Conservation (phyloP, 2,329 filamentous ascomycete genomes). For the Penicillium corylophilum region DNA sequence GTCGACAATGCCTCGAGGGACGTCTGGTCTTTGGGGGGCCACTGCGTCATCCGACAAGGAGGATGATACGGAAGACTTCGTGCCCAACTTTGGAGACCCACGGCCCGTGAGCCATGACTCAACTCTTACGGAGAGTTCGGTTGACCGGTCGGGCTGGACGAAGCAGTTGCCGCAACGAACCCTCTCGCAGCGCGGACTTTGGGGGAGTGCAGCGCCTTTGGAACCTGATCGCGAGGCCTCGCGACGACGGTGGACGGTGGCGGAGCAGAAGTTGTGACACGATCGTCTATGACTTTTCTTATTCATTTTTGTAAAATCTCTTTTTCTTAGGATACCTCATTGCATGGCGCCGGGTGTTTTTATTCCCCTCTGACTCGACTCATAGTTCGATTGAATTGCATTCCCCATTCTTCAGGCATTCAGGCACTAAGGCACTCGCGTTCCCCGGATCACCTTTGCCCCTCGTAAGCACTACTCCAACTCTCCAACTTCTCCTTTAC, state of each 20-base stretch:
- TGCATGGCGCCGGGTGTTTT: conserved; percentile 22
- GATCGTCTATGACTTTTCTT: neutral
- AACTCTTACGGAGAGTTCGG: conserved; percentile 1
- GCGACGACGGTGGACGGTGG: conserved; percentile 41
- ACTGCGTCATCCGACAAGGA: conserved; percentile 19
- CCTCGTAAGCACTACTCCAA: conserved; percentile 11
- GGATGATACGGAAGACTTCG: conserved; percentile 28
- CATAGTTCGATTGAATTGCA: neutral
- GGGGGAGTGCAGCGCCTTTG: conserved; percentile 34
- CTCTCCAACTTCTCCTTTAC: neutral
- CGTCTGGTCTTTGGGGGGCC: conserved; percentile 40
- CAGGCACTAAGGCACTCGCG: conserved; percentile 1
- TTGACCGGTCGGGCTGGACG: conserved; percentile 12
- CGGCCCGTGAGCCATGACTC: conserved; percentile 21
- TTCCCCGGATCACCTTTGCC: conserved; percentile 15
- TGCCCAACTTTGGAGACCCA: conserved; percentile 38
- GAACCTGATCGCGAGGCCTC: conserved; percentile 30
- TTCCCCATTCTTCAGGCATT: conserved; percentile 6
- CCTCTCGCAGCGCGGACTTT: conserved; percentile 37
- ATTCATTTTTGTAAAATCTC: neutral
- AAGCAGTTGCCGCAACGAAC: conserved; percentile 29
- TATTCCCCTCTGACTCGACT: neutral
- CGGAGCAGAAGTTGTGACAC: conserved; percentile 30
- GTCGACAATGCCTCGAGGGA: conserved; percentile 21
- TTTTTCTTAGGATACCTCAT: conserved; percentile 19